phyloP scores from a whole-genome alignment of 352 stramenopile genomes.

The Globisporangium takayamanum region DNA sequence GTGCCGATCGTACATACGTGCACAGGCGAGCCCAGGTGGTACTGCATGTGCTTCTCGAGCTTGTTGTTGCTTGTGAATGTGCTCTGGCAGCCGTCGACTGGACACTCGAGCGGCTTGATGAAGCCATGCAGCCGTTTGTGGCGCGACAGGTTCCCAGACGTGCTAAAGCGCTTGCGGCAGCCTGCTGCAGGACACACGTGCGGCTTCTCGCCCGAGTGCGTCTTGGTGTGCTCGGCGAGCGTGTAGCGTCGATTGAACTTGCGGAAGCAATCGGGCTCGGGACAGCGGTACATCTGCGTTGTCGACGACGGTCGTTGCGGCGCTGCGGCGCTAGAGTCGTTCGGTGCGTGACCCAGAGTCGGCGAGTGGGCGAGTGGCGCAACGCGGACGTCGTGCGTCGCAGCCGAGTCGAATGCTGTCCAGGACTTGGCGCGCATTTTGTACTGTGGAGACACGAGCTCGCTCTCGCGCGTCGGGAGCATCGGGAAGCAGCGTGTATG shows the following conservation, averaged over 20 bases:
- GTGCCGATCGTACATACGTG: conserved; percentile 35
- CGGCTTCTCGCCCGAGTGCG: conserved; percentile 44
- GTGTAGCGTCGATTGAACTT: conserved; percentile 44
- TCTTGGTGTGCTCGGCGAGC: conserved; percentile 46
- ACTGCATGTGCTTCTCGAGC: conserved; percentile 44
- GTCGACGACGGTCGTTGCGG: too few relatives aligned
- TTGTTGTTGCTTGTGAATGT: conserved; percentile 38
- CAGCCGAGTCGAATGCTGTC: not conserved
- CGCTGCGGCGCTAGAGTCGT: too few relatives aligned
- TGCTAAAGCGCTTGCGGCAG: conserved; percentile 48
- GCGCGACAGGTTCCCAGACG: conserved; percentile 45
- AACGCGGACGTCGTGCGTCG: not conserved
- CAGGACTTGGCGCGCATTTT: not conserved
- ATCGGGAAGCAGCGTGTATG: not conserved
- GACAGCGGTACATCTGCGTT: conserved; percentile 18
- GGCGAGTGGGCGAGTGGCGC: not conserved
- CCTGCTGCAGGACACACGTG: conserved; percentile 31
- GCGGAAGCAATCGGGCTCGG: conserved; percentile 18
- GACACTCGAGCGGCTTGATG: conserved; percentile 31
- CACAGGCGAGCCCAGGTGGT: conserved; percentile 32
- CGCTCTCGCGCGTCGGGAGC: not conserved
- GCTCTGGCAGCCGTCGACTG: conserved; percentile 30
- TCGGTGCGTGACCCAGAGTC: too few relatives aligned
- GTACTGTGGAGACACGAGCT: not conserved
- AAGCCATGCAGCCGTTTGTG: conserved; percentile 46